Conservation (phyloP, 148 eudicot genomes). For the Beta vulgaris region DNA sequence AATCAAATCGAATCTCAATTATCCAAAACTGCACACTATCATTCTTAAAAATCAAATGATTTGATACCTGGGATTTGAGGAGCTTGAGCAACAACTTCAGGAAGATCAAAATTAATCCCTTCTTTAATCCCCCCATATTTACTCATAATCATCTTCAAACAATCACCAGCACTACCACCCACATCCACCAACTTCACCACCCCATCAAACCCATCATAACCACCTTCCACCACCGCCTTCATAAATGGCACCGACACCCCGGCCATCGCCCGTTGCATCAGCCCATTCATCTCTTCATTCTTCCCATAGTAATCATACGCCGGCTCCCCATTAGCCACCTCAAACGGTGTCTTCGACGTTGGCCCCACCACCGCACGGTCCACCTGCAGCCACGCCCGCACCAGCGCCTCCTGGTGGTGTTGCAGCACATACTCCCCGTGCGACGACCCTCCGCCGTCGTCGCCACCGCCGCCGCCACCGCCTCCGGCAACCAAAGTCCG, state of each 20-base stretch:
- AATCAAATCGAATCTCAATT: background rate
- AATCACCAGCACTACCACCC: constrained; percentile 63
- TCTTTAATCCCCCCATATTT: constrained; percentile 38
- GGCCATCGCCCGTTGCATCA: constrained; percentile 55
- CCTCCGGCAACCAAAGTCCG: constrained; percentile 41
- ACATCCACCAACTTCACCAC: constrained; percentile 52
- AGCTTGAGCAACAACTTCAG: constrained; percentile 58
- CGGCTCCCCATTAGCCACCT: constrained; percentile 53
- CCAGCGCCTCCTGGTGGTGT: constrained; percentile 57
- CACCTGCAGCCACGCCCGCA: constrained; percentile 46
- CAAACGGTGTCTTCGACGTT: constrained; percentile 38
- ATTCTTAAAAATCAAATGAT: background rate
- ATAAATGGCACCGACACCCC: constrained; percentile 60
- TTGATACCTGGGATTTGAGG: constrained; percentile 42
- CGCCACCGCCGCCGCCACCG: constrained; percentile 28
- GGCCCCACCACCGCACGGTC: constrained; percentile 47
- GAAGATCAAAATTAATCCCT: constrained; percentile 55
- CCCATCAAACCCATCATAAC: constrained; percentile 49
- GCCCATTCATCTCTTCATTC: constrained; percentile 48
- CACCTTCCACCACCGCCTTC: constrained; percentile 43
- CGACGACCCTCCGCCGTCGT: constrained; percentile 37
- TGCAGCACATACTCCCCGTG: constrained; percentile 53
- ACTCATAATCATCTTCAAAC: constrained; percentile 50
- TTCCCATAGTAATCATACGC: constrained; percentile 50
- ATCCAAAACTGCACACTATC: background rate